Evolutionary conservation across 1,284 basidiomycete genomes (phyloP).

Genomic region (Leccinum fallax): DNA sequence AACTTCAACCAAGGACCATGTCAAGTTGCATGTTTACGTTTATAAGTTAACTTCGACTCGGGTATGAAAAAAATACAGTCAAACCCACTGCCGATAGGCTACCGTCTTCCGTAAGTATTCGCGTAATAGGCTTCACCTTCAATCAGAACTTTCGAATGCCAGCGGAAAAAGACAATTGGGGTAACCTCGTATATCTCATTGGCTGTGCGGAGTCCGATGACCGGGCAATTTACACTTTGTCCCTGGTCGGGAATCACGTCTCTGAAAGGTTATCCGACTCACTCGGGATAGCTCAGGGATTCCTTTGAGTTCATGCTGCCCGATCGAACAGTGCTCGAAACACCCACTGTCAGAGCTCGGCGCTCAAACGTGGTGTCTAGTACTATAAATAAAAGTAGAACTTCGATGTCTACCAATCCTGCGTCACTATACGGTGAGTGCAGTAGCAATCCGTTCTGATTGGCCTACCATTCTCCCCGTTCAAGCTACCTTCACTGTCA

Average conservation of each 20-base stretch:
- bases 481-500: not conserved
- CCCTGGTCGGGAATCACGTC: not conserved
- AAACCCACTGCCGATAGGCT: too few species aligned
- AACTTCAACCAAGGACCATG: too few species aligned
- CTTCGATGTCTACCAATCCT: not conserved
- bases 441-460: not conserved
- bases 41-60: too few species aligned
- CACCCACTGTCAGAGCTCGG: not conserved
- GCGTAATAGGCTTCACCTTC: too few species aligned
- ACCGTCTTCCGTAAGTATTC: too few species aligned
- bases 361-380: not conserved
- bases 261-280: not conserved
- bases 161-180: too few species aligned
- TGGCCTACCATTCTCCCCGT: not conserved
- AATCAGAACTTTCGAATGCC: too few species aligned
- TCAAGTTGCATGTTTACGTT: too few species aligned
- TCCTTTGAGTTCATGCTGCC: not conserved
- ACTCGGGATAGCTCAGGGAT: not conserved
- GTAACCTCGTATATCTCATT: too few species aligned
- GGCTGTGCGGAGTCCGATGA: too few species aligned
- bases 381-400: not conserved
- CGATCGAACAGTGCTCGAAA: not conserved
- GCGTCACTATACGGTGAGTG: not conserved
- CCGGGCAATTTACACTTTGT: too few species aligned
- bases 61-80: too few species aligned